A percentile compares a stretch with the other conserved stretches of the same genome.
phyloP scores from a whole-genome alignment of 805 yeast genomes.

The Saturnispora galanensis region DNA sequence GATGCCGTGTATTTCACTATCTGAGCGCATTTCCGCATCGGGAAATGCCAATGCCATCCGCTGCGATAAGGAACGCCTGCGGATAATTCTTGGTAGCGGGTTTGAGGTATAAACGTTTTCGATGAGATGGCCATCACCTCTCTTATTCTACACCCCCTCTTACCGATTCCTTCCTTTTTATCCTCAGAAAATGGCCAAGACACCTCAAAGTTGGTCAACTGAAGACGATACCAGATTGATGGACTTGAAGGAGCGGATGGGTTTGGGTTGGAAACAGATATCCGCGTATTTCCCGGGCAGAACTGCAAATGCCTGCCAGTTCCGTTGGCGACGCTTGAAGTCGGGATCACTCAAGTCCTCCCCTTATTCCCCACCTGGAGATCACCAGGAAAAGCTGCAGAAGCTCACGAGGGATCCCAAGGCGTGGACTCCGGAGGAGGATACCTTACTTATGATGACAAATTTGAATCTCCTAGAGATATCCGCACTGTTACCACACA shows the following conservation, averaged over 20 bases:
- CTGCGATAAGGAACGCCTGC: too few relatives aligned
- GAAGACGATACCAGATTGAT: slow-evolving; percentile 63
- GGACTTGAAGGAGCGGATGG: slow-evolving; percentile 69
- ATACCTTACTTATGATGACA: neutral
- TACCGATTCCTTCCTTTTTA: too few relatives aligned
- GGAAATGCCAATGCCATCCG: too few relatives aligned
- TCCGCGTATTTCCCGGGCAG: slow-evolving; percentile 67
- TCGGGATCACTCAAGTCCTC: slow-evolving; percentile 31
- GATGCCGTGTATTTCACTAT: too few relatives aligned
- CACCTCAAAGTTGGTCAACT: slow-evolving; percentile 54
- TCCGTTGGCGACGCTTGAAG: slow-evolving; percentile 72
- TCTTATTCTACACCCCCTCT: neutral
- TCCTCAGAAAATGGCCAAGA: too few relatives aligned
- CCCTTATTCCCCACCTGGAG: neutral
- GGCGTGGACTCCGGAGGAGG: slow-evolving; percentile 4
- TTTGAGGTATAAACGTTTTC: neutral
- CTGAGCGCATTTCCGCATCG: too few relatives aligned
- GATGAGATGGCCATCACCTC: slow-evolving; percentile 2
- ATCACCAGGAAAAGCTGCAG: too few relatives aligned
- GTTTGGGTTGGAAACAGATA: slow-evolving; percentile 85
- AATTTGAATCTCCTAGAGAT: slow-evolving; percentile 1
- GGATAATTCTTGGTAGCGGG: too few relatives aligned
- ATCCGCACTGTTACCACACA: slow-evolving; percentile 2
- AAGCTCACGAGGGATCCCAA: neutral
- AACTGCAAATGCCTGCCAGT: slow-evolving; percentile 85